Evolutionary conservation across 371 early-diverging fungal genomes (phyloP).

Genomic region (Lichtheimia corymbifera): DNA sequence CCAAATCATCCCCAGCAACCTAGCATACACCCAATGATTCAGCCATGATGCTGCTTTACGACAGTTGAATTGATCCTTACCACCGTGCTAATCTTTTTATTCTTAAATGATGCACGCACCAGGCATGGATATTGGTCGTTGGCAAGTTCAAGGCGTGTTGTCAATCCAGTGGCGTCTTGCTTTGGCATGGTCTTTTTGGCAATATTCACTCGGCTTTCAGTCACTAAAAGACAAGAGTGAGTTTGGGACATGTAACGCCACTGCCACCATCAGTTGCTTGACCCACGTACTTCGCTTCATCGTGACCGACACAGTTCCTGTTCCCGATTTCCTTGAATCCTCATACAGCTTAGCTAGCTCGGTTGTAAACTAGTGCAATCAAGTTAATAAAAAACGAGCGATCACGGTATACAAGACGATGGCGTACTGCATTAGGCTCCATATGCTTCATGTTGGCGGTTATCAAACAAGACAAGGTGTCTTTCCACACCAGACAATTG

Average conservation of each 20-base stretch:
- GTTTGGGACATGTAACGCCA: neutral
- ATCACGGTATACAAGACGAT: neutral
- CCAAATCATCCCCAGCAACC: slow-evolving; percentile 41
- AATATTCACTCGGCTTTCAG: slow-evolving; percentile 24
- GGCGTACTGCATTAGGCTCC: slow-evolving; percentile 37
- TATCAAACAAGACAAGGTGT: no score
- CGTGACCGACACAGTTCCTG: slow-evolving; percentile 48
- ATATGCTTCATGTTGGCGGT: slow-evolving; percentile 36
- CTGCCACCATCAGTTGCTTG: neutral
- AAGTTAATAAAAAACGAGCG: slow-evolving; percentile 4
- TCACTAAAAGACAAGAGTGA: slow-evolving; percentile 27
- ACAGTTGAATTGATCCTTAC: slow-evolving; percentile 20
- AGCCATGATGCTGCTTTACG: neutral
- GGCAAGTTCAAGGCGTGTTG: slow-evolving; percentile 12
- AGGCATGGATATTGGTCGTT: slow-evolving; percentile 37
- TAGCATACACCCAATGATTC: slow-evolving; percentile 8
- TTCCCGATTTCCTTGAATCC: slow-evolving; percentile 38
- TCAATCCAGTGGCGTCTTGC: slow-evolving; percentile 28
- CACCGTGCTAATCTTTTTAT: slow-evolving; percentile 44
- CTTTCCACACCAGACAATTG: no score
- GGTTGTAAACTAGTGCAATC: slow-evolving; percentile 37
- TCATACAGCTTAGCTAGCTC: slow-evolving; percentile 50
- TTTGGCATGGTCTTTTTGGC: slow-evolving; percentile 38
- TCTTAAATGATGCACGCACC: slow-evolving; percentile 41
- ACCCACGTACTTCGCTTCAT: slow-evolving; percentile 47